Conservation (phyloP, 805 yeast species). For the Candida sphagnicola region DNA sequence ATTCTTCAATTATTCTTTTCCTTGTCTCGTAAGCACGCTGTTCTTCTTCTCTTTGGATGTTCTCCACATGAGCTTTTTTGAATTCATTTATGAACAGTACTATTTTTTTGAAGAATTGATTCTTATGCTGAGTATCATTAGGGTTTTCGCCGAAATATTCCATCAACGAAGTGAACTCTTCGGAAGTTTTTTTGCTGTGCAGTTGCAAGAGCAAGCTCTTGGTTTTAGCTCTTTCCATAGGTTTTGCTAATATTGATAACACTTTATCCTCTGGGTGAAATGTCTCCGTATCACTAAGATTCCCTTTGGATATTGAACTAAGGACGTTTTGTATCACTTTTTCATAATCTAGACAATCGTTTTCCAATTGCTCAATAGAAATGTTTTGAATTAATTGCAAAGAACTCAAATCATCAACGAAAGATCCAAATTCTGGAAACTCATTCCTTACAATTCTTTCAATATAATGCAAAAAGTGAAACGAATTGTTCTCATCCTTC, state of each 20-base stretch:
- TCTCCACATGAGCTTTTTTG: constrained; percentile 75
- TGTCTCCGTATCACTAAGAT: constrained; percentile 69
- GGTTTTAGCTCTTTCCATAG: constrained; percentile 69
- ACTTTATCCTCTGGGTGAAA: constrained; percentile 86
- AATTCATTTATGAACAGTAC: constrained; percentile 76
- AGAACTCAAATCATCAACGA: constrained; percentile 68
- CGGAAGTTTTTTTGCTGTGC: constrained; percentile 58
- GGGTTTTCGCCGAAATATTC: constrained; percentile 88
- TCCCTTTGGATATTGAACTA: constrained; percentile 75
- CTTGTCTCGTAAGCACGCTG: constrained; percentile 42
- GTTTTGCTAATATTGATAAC: constrained; percentile 55
- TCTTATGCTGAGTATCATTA: constrained; percentile 59
- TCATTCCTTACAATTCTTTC: constrained; percentile 82
- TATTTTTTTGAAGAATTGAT: constrained; percentile 73
- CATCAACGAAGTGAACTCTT: constrained; percentile 71
- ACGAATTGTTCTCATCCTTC: constrained; percentile 82
- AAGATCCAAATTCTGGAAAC: constrained; percentile 73
- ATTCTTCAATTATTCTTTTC: constrained; percentile 29
- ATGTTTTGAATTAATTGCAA: constrained; percentile 62
- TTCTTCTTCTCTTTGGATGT: constrained; percentile 78
- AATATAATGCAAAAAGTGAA: constrained; percentile 89
- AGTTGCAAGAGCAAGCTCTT: constrained; percentile 63
- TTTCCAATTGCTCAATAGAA: constrained; percentile 75
- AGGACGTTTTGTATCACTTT: constrained; percentile 64
- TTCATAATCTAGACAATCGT: constrained; percentile 65